phyloP scores from a whole-genome alignment of 2,329 filamentous ascomycete species.

The Malbranchea cinnamomea region DNA sequence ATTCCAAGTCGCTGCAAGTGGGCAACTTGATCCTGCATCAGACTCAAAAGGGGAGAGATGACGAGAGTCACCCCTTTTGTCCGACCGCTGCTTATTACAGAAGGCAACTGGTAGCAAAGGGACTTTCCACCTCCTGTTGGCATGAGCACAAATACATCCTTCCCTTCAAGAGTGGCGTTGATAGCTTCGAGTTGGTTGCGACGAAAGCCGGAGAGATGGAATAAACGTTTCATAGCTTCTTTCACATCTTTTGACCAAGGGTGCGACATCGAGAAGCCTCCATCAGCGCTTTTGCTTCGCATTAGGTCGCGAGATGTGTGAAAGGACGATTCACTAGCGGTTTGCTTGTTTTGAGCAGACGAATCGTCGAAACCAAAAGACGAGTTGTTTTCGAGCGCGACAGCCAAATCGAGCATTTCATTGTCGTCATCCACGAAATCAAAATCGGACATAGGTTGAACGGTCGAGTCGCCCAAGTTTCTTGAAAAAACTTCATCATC shows the following conservation, averaged over 20 bases:
- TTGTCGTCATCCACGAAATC: conserved; percentile 30
- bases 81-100: conserved; percentile 63
- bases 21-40: conserved; percentile 94
- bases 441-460: conserved; percentile 25
- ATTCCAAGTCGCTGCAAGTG: conserved; percentile 64
- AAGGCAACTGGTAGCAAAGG: conserved; percentile 87
- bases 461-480: conserved; percentile 22
- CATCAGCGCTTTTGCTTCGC: no score
- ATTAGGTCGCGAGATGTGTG: no score
- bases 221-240: conserved; percentile 63
- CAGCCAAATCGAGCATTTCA: conserved; percentile 31
- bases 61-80: conserved; percentile 83
- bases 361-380: no score
- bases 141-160: conserved; percentile 93
- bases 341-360: no score
- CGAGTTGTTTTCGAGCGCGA: conserved; percentile 21
- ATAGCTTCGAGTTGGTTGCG: conserved; percentile 90
- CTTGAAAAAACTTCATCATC: conserved; percentile 20
- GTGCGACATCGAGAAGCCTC: conserved; percentile 52
- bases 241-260: conserved; percentile 81
- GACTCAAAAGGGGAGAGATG: conserved; percentile 80
- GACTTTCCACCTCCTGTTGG: conserved; percentile 96
- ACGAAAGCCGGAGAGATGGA: conserved; percentile 74
- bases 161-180: conserved; percentile 74
- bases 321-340: conserved; percentile 18